A percentile compares a stretch with the other conserved stretches of the same genome.
Evolutionary conservation across 2,329 filamentous ascomycete species (phyloP).

Genomic region (Fusarium anguioides): DNA sequence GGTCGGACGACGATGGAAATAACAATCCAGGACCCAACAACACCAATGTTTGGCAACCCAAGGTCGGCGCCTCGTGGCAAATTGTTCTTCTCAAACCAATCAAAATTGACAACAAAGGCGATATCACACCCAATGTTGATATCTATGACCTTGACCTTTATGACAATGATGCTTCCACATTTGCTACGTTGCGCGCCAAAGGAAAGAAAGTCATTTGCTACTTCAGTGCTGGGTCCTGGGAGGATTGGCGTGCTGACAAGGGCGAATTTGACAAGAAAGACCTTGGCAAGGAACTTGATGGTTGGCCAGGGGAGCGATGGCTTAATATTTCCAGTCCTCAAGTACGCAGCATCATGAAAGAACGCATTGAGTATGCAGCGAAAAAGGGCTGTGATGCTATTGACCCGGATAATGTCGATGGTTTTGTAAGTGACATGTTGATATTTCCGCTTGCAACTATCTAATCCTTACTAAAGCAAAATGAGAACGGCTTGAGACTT

Average conservation of each 20-base stretch:
- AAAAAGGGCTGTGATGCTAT: conserved; percentile 71
- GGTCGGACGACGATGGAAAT: not conserved
- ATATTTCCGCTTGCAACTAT: not conserved
- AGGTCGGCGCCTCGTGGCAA: conserved; percentile 66
- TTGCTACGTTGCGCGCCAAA: too few relatives aligned
- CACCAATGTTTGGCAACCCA: conserved; percentile 61
- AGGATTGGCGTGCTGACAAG: conserved; percentile 70
- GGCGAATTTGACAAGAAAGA: conserved; percentile 64
- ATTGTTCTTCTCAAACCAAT: conserved; percentile 64
- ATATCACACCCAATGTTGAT: conserved; percentile 57
- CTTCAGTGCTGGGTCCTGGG: conserved; percentile 77
- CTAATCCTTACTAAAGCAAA: conserved; percentile 52
- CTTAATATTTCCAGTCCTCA: conserved; percentile 65
- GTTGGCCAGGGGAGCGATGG: conserved; percentile 76
- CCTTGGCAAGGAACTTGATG: conserved; percentile 67
- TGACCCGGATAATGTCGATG: conserved; percentile 61
- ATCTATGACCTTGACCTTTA: conserved; percentile 64
- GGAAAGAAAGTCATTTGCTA: conserved; percentile 77
- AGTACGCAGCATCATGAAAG: conserved; percentile 72
- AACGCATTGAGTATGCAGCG: conserved; percentile 68
- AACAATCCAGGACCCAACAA: too few relatives aligned
- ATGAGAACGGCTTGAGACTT: conserved; percentile 71
- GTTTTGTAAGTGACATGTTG: conserved; percentile 74
- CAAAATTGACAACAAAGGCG: conserved; percentile 53
- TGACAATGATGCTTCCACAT: conserved; percentile 57